Conservation (phyloP, 2,329 filamentous ascomycete species). For the Colletotrichum endophyticum region DNA sequence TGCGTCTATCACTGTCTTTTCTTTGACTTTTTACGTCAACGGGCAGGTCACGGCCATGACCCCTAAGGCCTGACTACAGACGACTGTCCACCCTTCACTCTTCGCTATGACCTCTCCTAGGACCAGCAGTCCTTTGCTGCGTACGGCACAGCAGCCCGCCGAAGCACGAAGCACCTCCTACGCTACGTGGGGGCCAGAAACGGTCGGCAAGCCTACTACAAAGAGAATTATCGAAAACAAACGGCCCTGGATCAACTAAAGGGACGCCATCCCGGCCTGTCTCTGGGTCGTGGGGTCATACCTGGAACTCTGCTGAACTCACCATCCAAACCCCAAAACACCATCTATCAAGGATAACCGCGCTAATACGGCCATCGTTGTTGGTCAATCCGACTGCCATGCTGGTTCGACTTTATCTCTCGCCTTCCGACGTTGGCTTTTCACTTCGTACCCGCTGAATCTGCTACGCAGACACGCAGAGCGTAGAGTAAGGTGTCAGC, state of each 20-base stretch:
- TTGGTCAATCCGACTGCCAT: background rate
- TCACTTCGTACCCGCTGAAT: background rate
- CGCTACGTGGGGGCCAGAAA: constrained; percentile 3
- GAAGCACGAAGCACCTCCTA: background rate
- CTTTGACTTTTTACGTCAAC: background rate
- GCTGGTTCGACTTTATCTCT: background rate
- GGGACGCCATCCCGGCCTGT: background rate
- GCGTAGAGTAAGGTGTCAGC: background rate
- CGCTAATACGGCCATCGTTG: background rate
- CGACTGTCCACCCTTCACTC: background rate
- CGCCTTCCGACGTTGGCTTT: background rate
- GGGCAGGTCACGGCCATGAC: background rate
- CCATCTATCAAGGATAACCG: background rate
- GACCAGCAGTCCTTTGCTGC: background rate
- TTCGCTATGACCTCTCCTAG: constrained; percentile 5
- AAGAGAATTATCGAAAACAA: background rate
- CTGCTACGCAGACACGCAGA: background rate
- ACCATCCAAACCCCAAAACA: constrained; percentile 5
- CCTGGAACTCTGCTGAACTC: constrained; percentile 8
- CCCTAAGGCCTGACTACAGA: background rate
- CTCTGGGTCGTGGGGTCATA: background rate
- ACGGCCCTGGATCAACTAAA: background rate
- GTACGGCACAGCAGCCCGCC: background rate
- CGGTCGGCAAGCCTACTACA: constrained; percentile 1
- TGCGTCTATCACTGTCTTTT: background rate